Conservation (phyloP, 2,329 filamentous ascomycete genomes). For the Epichloe scottii region DNA sequence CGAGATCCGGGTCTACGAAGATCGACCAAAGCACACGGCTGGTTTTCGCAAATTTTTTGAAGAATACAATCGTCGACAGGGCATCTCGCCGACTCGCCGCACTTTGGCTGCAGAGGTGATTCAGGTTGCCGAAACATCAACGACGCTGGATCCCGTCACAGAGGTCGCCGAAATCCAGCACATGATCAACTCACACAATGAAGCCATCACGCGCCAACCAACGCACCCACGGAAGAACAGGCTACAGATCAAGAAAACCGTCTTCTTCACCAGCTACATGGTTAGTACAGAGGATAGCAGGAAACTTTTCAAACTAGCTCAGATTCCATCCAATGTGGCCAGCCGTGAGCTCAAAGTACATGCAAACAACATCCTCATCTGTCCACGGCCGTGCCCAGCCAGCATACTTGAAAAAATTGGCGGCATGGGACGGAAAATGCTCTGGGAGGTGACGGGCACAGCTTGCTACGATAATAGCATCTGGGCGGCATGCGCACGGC, state of each 20-base stretch:
- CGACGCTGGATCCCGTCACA: conserved; percentile 60
- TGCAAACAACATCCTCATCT: conserved; percentile 85
- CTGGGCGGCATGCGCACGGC: conserved; percentile 74
- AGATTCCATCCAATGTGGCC: conserved; percentile 47
- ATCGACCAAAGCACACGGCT: conserved; percentile 56
- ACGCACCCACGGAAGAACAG: conserved; percentile 25
- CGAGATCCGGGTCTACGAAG: conserved; percentile 70
- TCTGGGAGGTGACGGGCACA: conserved; percentile 70
- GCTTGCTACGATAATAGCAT: conserved; percentile 66
- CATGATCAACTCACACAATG: conserved; percentile 82
- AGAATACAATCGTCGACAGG: conserved; percentile 55
- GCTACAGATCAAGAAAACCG: conserved; percentile 69
- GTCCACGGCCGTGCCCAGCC: conserved; percentile 59
- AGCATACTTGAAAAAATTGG: conserved; percentile 72
- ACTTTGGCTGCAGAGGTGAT: conserved; percentile 70
- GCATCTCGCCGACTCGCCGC: conserved; percentile 38
- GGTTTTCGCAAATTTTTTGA: conserved; percentile 77
- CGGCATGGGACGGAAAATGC: conserved; percentile 71
- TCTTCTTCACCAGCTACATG: conserved; percentile 89
- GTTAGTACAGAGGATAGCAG: conserved; percentile 60
- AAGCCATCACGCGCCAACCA: conserved; percentile 24
- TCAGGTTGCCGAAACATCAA: conserved; percentile 67
- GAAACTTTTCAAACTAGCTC: conserved; percentile 56
- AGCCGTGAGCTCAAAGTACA: conserved; percentile 67
- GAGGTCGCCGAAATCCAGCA: conserved; percentile 79